Percentiles rank a stretch among this genome's conserved stretches.
Conservation (phyloP, 306 rosid species). For the Inga oerstediana region DNA sequence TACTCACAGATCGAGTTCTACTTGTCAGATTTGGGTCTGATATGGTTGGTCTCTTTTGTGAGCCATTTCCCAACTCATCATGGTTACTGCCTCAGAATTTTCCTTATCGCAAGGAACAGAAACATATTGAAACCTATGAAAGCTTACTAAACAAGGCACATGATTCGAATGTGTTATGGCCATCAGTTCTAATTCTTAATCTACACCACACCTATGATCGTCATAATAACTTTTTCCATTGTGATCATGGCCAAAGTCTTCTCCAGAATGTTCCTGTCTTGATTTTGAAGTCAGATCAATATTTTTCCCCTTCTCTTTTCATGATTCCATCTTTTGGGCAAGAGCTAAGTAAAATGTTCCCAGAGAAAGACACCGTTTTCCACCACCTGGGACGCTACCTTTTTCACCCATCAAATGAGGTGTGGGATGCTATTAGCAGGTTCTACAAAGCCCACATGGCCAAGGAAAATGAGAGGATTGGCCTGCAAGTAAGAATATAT, state of each 20-base stretch:
- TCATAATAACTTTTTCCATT: constrained; percentile 56
- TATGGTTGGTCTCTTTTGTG: constrained; percentile 57
- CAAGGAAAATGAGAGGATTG: constrained; percentile 47
- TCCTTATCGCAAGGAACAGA: constrained; percentile 34
- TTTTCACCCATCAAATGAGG: constrained; percentile 51
- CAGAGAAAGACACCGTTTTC: constrained; percentile 45
- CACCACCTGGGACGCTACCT: constrained; percentile 57
- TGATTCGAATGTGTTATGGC: constrained; percentile 17
- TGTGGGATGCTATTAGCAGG: constrained; percentile 58
- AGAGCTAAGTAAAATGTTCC: constrained; percentile 43
- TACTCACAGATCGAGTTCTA: constrained; percentile 54
- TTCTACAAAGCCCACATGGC: constrained; percentile 38
- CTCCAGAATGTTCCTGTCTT: constrained; percentile 43
- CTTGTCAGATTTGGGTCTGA: constrained; percentile 62
- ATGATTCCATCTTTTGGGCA: constrained; percentile 57
- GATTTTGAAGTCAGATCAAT: constrained; percentile 58
- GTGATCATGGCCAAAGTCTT: constrained; percentile 47
- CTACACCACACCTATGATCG: constrained; percentile 47
- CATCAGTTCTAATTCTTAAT: constrained; percentile 49
- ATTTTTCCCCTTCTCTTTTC: constrained; percentile 54
- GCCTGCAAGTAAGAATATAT: constrained; percentile 52
- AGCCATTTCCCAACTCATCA: constrained; percentile 54
- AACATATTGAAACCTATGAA: constrained; percentile 40
- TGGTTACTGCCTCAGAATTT: constrained; percentile 55
- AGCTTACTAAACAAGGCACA: constrained; percentile 37